Conservation (phyloP, 1,139 yeast genomes). For the Yamadazyma friedrichii region DNA sequence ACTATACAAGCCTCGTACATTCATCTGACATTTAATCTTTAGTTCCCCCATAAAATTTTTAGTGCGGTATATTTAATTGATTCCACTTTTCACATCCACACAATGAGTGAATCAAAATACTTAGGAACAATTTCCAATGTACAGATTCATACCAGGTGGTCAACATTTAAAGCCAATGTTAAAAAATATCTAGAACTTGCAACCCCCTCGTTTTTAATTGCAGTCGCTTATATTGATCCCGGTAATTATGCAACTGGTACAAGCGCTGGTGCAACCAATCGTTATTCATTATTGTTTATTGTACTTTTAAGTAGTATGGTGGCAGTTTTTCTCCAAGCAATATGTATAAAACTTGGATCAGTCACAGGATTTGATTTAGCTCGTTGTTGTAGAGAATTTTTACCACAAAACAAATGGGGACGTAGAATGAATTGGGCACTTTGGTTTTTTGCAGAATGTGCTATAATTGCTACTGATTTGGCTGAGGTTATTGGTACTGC, state of each 20-base stretch:
- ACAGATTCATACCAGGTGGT: neutral
- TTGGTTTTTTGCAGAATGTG: conserved; percentile 74
- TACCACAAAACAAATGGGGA: conserved; percentile 53
- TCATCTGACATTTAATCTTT: no score
- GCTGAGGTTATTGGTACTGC: conserved; percentile 92
- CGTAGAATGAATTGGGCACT: conserved; percentile 36
- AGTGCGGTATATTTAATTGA: no score
- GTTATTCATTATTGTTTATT: conserved; percentile 63
- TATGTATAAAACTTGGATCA: conserved; percentile 74
- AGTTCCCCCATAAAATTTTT: no score
- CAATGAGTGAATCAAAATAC: no score
- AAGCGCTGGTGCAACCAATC: conserved; percentile 71
- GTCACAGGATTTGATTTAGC: conserved; percentile 81
- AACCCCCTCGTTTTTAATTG: conserved; percentile 26
- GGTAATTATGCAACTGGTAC: conserved; percentile 84
- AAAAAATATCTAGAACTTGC: conserved; percentile 34
- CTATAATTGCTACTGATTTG: conserved; percentile 80
- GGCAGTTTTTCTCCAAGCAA: conserved; percentile 70
- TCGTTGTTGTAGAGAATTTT: conserved; percentile 59
- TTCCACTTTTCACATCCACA: no score
- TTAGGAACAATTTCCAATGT: no score
- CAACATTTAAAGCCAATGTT: conserved; percentile 7
- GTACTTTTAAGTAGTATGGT: conserved; percentile 65
- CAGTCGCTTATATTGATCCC: conserved; percentile 83
- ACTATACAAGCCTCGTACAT: no score